Conservation (phyloP, 2,329 filamentous ascomycete species). For the Rachicladosporium sp. region DNA sequence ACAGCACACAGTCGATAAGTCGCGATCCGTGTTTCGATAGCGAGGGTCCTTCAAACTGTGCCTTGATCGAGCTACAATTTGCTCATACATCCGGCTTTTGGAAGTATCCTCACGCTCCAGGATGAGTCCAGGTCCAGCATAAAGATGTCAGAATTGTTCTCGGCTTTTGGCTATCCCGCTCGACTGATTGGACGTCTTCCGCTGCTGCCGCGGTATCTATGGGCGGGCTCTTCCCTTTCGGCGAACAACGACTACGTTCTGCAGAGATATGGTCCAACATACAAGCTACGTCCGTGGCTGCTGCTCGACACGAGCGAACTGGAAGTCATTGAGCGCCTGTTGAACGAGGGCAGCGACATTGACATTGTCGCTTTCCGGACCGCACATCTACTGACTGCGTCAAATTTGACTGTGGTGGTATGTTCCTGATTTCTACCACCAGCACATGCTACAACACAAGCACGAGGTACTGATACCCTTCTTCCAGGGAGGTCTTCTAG, state of each 20-base stretch:
- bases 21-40: no score
- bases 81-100: no score
- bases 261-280: slow-evolving; percentile 4
- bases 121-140: no score
- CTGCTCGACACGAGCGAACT: slow-evolving; percentile 7
- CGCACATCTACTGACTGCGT: slow-evolving; percentile 4
- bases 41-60: no score
- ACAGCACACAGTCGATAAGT: no score
- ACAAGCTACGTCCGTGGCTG: slow-evolving; percentile 4
- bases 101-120: no score
- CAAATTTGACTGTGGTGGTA: slow-evolving; percentile 7
- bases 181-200: slow-evolving; percentile 6
- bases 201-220: slow-evolving; percentile 5
- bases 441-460: no score
- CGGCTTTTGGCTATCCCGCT: slow-evolving; percentile 5
- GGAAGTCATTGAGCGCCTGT: slow-evolving; percentile 7
- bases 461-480: no score
- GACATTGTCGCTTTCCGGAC: slow-evolving; percentile 4
- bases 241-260: slow-evolving; percentile 3
- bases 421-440: not conserved
- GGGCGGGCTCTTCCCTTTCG: not conserved
- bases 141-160: slow-evolving; percentile 4
- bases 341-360: slow-evolving; percentile 6
- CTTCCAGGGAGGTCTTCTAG: slow-evolving; percentile 2
- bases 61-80: no score